Base-by-base conservation (phyloP, 345 rosid species). In the Zanthoxylum bungeanum region DNA sequence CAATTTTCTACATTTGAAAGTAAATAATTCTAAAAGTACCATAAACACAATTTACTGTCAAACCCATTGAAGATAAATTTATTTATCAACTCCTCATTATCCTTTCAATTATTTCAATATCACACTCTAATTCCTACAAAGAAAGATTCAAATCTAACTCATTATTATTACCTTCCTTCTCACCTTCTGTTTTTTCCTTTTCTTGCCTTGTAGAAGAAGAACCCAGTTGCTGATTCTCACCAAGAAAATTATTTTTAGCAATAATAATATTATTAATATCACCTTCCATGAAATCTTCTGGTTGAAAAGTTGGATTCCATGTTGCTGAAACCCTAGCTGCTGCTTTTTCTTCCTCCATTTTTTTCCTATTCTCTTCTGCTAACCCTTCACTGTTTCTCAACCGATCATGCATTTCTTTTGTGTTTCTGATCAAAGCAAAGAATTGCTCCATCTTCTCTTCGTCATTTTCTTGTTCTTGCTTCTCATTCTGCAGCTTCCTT, bases 371-470 rank as follows among this genome's bases (percentile, higher is more conserved):
- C 2, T 49, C 57, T 22, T 37, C 49, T 17, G 37, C 11, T 36
- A 36, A 36, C 27, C 28, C 49, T 2, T 33, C 40, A 19, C 39
- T 30, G 0, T 33, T 58, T 3, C 14, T 66, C 5, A 71, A 9
- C 3, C 71, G 73, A 31, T 79, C 76, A 11, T 69, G 76, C 60
- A 72, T 42, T 7, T 67, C 82, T 59, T 56, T 72, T 24, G 76
- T 68, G 64, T 75, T 72, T 53, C 71, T 76, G 8, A 79, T 68
- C 76, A 79, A 49, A 1, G 82, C 79, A 66, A 71, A 79, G 76
- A 79, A 75, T 64, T 50, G 68, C 73, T 79, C 82, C 46, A 79
- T 50, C 63, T 75, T 63, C 50, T 72, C 76, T 9, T 79, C 79
- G 31, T 79, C 82, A 30, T 30, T 66, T 7, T 57, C 68, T 19